Evolutionary conservation across 169 alveolate genomes (phyloP).

Genomic region (Eimeria maxima): DNA sequence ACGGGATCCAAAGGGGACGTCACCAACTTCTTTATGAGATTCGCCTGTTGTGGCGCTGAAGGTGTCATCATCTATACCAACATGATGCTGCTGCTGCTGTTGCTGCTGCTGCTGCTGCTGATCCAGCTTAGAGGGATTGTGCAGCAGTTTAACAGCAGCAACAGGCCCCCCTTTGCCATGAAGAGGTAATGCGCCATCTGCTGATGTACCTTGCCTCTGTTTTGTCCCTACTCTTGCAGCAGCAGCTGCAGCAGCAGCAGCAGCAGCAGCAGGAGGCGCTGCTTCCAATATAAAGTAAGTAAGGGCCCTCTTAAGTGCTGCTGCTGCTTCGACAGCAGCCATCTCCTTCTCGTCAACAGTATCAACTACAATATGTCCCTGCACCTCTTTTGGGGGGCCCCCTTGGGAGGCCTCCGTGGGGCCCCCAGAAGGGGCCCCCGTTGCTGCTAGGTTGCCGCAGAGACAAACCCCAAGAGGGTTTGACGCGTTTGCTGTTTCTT

Average conservation of each 20-base stretch:
- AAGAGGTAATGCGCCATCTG: background rate
- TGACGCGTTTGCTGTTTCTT: slow-evolving; percentile 8
- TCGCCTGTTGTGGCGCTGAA: no score
- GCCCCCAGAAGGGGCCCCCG: slow-evolving; percentile 34
- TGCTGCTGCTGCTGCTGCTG: slow-evolving; percentile 65
- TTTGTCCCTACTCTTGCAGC: slow-evolving; percentile 26
- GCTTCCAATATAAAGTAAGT: slow-evolving; percentile 38
- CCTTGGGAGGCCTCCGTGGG: no score
- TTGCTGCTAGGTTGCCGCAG: background rate
- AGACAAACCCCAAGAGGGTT: slow-evolving; percentile 28
- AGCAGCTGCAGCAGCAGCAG: slow-evolving; percentile 49
- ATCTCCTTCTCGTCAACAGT: background rate
- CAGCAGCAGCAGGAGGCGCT: slow-evolving; percentile 38
- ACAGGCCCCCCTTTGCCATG: slow-evolving; percentile 23
- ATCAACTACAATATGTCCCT: background rate
- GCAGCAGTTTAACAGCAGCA: slow-evolving; percentile 67
- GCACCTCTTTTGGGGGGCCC: background rate
- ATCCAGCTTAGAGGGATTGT: background rate
- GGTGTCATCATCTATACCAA: background rate
- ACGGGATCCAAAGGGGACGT: background rate
- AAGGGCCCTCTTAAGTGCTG: slow-evolving; percentile 60
- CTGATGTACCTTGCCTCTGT: background rate
- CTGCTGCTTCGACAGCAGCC: slow-evolving; percentile 60
- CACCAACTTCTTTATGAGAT: background rate
- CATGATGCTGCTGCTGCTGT: slow-evolving; percentile 1